These are phyloP conservation scores for Physcomitrellopsis africana DNA, from an alignment of 225 moss, liverwort and hornwort species.

Conservation along the genomic window DNA sequence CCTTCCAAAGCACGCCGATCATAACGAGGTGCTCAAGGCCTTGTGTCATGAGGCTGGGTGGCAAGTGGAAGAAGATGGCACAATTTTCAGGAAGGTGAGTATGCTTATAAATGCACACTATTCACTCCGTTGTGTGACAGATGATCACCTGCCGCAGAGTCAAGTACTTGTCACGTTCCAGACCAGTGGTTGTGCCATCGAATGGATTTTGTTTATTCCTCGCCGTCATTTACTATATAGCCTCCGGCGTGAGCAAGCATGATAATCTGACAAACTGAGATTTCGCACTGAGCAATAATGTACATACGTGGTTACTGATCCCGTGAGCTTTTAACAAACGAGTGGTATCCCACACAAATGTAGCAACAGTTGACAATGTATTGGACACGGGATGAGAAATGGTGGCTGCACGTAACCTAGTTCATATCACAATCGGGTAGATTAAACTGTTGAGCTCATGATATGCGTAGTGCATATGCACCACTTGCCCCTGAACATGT, in stretches of 20 bases:
- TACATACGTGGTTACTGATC: neutral
- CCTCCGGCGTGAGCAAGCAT: neutral
- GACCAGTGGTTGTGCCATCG: neutral
- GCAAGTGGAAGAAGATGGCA: constrained; percentile 99
- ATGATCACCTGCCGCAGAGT: neutral
- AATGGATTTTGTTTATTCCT: neutral
- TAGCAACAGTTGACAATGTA: too few relatives aligned
- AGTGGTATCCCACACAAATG: neutral
- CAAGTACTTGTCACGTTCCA: neutral
- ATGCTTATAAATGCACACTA: neutral
- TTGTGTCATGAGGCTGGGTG: constrained; percentile 98
- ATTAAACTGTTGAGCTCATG: neutral
- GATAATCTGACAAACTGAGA: neutral
- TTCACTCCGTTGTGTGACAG: neutral
- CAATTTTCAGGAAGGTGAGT: constrained; percentile 81
- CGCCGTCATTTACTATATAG: neutral
- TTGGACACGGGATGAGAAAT: neutral
- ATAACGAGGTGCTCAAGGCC: constrained; percentile 97
- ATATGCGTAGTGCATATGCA: neutral
- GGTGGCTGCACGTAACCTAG: neutral
- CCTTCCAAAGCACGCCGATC: constrained; percentile 97
- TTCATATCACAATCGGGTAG: neutral
- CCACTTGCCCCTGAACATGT: neutral
- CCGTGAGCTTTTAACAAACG: neutral
- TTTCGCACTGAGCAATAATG: neutral